Evolutionary conservation across 257 asterid species (phyloP), one percentile per base, ranked within the genome.

Genomic region (Plantago ovata): DNA sequence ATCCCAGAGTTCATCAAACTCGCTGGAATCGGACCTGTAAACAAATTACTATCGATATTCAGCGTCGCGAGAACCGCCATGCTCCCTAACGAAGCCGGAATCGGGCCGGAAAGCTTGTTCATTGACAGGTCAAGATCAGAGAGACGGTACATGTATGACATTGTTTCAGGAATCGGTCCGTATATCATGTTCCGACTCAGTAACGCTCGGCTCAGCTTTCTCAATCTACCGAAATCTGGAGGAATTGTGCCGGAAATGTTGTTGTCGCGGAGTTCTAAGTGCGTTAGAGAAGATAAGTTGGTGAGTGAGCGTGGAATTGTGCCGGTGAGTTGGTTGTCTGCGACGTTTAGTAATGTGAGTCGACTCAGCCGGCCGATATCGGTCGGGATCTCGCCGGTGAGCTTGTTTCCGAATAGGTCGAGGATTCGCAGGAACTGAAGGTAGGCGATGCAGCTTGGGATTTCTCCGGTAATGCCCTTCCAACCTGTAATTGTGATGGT

Each of bases 201-300:
- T 15, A 91, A 45, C 2, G 96, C 95, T 32, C 98, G 84, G 50
- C 98, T 87, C 60, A 91, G 46, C 96, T 79, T 91, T 36, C 83
- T 55, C 43, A 91, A 22, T 28, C 77, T 80, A 3, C 95, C 95
- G 23, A 91, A 68, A n/a, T 77, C 51, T 10, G 52, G 63, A 0
- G 98, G 98, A 5, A 91, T 59, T 0, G 81, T 68, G 0, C 98
- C 98, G 0, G 84, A 69, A 9, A 91, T 67, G 3, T 15, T 13
- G 82, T 91, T 91, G 32, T 73, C 64, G 1, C 96, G 66, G 11
- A 91, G 60, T 48, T 91, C 98, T 18, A 91, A 61, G 61, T 91
- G 98, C 94, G 77, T 83, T 7, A 91, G 19, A 0, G 94, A 69
- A 0, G 92, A 60, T 1, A 87, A 69, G 13, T 83, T 81, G 0